Evolutionary conservation across 2,329 filamentous ascomycete species (phyloP).

Genomic region (Knoxdaviesia proteae): DNA sequence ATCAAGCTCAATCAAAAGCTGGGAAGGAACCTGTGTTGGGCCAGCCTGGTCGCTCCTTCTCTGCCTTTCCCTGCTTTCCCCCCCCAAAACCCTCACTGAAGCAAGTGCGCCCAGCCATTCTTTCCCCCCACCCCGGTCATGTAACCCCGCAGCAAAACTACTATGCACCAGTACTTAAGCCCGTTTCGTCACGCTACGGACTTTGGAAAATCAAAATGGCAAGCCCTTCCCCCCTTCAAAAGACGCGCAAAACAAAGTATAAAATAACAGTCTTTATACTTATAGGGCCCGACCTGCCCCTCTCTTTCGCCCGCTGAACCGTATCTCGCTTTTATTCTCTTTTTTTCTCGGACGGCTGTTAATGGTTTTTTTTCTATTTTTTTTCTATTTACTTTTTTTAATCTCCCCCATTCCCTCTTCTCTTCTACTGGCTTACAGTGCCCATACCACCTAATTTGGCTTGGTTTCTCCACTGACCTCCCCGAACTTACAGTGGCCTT

Average conservation of each 20-base stretch:
- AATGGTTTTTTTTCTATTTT: background rate
- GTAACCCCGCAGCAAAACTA: no score
- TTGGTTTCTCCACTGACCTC: background rate
- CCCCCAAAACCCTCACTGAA: no score
- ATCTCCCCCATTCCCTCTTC: background rate
- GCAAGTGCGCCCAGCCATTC: no score
- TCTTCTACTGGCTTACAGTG: background rate
- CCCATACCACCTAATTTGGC: background rate
- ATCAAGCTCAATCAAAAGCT: no score
- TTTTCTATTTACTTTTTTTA: background rate
- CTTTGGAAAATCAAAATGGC: no score
- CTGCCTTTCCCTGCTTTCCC: no score
- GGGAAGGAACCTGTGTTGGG: no score
- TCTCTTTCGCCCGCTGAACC: conserved; percentile 9
- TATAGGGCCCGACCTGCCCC: conserved; percentile 23
- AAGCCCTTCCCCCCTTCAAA: no score
- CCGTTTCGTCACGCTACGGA: no score
- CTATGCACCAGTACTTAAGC: no score
- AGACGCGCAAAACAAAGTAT: conserved; percentile 11
- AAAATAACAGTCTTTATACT: conserved; percentile 22
- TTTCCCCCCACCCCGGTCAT: no score
- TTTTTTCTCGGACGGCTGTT: background rate
- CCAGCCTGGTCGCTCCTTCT: no score
- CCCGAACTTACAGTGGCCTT: background rate
- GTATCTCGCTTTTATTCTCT: conserved; percentile 1